Evolutionary conservation across 1,139 yeast genomes (phyloP).

Genomic region (Kurtzmaniella quercitrusa): DNA sequence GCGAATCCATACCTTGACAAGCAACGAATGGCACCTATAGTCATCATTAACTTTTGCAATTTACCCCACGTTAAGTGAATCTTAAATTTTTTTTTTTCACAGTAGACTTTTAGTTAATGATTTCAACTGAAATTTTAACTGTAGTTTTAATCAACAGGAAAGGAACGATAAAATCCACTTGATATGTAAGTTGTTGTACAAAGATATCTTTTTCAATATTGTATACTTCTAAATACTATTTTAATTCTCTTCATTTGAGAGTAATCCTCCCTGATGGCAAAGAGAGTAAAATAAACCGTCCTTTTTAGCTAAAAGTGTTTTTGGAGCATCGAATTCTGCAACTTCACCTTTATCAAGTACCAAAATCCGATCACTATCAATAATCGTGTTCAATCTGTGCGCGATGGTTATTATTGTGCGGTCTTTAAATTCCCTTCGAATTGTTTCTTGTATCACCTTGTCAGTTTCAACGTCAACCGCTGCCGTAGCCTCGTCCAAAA

Average conservation of each 20-base stretch:
- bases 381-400: constrained; percentile 75
- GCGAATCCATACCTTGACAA: too few species aligned
- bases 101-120: too few species aligned
- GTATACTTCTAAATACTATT: too few species aligned
- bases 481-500: constrained; percentile 83
- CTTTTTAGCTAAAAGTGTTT: constrained; percentile 37
- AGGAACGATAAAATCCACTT: too few species aligned
- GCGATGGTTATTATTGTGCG: constrained; percentile 79
- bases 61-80: too few species aligned
- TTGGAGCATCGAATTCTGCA: constrained; percentile 67
- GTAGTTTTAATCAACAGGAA: too few species aligned
- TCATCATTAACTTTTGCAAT: too few species aligned
- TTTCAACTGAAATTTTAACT: too few species aligned
- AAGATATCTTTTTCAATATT: too few species aligned
- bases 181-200: too few species aligned
- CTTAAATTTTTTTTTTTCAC: too few species aligned
- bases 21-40: too few species aligned
- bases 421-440: constrained; percentile 56
- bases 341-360: constrained; percentile 67
- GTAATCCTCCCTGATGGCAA: constrained; percentile 46
- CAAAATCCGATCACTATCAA: constrained; percentile 71
- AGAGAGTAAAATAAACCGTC: constrained; percentile 47
- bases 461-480: constrained; percentile 83
- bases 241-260: constrained; percentile 2
- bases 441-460: constrained; percentile 67